Percentiles rank a stretch among this genome's conserved stretches.
Evolutionary conservation across 2,329 filamentous ascomycete genomes (phyloP).

Genomic region (Pseudogymnoascus sp.): DNA sequence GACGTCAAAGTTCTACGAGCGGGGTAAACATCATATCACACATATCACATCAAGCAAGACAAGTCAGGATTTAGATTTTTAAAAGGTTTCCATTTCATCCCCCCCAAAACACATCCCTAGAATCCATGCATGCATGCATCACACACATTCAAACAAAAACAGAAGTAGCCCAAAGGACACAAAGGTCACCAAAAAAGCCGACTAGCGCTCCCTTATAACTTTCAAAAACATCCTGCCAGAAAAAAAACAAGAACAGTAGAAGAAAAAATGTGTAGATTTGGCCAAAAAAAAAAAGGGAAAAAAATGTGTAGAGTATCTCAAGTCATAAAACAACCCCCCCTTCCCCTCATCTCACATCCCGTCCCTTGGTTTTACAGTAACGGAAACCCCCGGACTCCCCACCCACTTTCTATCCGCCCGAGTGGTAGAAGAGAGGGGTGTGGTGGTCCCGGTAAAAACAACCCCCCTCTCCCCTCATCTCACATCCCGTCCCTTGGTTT

Average conservation of each 20-base stretch:
- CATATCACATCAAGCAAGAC: too few relatives aligned
- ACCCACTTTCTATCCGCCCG: not conserved
- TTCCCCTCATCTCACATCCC: not conserved
- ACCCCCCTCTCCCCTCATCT: not conserved
- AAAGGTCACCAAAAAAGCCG: too few relatives aligned
- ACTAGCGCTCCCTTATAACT: not conserved
- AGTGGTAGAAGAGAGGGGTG: too few relatives aligned
- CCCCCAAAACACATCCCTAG: too few relatives aligned
- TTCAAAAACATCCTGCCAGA: too few relatives aligned
- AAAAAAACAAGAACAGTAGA: not conserved
- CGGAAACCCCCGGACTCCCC: not conserved
- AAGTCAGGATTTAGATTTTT: too few relatives aligned
- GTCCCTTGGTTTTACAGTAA: not conserved
- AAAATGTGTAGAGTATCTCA: not conserved
- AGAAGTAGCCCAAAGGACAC: too few relatives aligned
- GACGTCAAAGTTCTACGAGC: not conserved
- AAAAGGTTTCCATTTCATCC: too few relatives aligned
- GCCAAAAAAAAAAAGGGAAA: not conserved
- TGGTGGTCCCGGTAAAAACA: not conserved
- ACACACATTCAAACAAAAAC: too few relatives aligned
- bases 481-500: not conserved
- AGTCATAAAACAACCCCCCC: not conserved
- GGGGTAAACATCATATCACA: too few relatives aligned
- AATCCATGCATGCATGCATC: too few relatives aligned
- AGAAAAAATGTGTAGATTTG: too few relatives aligned